Evolutionary conservation across 495 filamentous ascomycete genomes (phyloP).

Genomic region (Neurospora sp.): DNA sequence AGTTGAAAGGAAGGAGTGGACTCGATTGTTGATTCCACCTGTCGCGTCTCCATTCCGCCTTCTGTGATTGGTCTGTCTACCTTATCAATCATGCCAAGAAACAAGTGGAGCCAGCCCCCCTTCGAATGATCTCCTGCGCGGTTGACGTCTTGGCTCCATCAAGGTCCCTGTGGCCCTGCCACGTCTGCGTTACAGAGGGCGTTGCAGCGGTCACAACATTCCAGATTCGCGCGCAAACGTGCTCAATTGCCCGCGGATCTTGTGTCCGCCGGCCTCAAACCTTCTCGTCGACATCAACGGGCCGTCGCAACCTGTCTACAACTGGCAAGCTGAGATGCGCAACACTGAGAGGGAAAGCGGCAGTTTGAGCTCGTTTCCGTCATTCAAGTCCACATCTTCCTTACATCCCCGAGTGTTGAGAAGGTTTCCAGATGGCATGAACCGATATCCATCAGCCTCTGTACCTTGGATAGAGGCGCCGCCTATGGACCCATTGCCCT

Average conservation of each 20-base stretch:
- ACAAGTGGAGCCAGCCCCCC: not conserved
- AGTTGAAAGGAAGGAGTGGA: not conserved
- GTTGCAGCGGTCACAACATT: not conserved
- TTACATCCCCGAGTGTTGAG: not conserved
- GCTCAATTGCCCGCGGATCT: conserved; percentile 17
- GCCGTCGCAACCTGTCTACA: not conserved
- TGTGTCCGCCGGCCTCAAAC: not conserved
- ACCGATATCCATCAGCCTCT: not conserved
- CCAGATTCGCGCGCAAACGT: conserved; percentile 20
- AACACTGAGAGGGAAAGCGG: not conserved
- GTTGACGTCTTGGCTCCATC: not conserved
- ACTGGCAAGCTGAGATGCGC: not conserved
- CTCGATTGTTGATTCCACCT: not conserved
- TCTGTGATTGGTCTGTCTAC: not conserved
- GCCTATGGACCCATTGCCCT: not conserved
- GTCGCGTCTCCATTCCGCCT: not conserved
- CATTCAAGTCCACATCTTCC: not conserved
- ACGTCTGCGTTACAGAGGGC: not conserved
- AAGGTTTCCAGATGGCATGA: not conserved
- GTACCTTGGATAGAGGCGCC: not conserved
- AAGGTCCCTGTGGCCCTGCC: not conserved
- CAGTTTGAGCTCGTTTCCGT: not conserved
- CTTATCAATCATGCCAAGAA: not conserved
- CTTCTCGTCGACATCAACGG: not conserved
- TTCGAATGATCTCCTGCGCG: not conserved